A percentile compares a stretch with the other conserved stretches of the same genome.
Conservation (phyloP, 306 rosid species). For the Notholithocarpus densiflorus region DNA sequence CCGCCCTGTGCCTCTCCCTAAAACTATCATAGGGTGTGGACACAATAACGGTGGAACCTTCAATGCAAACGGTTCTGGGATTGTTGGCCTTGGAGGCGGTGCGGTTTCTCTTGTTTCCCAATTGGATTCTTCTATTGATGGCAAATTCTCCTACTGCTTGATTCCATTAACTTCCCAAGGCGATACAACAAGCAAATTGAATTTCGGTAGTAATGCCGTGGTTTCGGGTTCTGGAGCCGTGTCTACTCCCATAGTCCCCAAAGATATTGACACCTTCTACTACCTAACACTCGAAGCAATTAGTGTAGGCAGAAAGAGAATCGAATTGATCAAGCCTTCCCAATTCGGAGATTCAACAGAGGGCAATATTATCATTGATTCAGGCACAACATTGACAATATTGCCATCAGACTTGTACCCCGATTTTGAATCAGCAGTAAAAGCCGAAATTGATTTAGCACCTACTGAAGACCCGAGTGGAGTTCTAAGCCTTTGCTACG, state of each 20-base stretch:
- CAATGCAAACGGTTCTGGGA: conserved; percentile 15
- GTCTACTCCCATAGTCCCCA: conserved; percentile 23
- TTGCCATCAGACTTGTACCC: conserved; percentile 22
- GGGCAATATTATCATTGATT: conserved; percentile 42
- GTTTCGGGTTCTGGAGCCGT: conserved; percentile 25
- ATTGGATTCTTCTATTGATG: conserved; percentile 17
- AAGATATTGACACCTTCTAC: conserved; percentile 6
- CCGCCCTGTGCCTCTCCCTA: conserved; percentile 12
- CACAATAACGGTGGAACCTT: conserved; percentile 14
- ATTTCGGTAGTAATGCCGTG: conserved; percentile 26
- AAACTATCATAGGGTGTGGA: conserved; percentile 46
- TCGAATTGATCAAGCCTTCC: not conserved
- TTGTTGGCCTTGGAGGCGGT: conserved; percentile 57
- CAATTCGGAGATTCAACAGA: not conserved
- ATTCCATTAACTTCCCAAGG: not conserved
- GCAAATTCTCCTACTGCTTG: conserved; percentile 61
- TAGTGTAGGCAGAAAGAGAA: conserved; percentile 13
- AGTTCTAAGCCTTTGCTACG: conserved; percentile 24
- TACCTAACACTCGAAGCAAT: conserved; percentile 21
- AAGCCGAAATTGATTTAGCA: not conserved
- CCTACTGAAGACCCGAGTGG: not conserved
- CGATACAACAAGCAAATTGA: not conserved
- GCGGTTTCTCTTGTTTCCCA: conserved; percentile 33
- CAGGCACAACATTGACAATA: conserved; percentile 31
- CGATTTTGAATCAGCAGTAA: conserved; percentile 17